Conservation (phyloP, 208 protist species). For the Acanthamoeba castellanii region DNA sequence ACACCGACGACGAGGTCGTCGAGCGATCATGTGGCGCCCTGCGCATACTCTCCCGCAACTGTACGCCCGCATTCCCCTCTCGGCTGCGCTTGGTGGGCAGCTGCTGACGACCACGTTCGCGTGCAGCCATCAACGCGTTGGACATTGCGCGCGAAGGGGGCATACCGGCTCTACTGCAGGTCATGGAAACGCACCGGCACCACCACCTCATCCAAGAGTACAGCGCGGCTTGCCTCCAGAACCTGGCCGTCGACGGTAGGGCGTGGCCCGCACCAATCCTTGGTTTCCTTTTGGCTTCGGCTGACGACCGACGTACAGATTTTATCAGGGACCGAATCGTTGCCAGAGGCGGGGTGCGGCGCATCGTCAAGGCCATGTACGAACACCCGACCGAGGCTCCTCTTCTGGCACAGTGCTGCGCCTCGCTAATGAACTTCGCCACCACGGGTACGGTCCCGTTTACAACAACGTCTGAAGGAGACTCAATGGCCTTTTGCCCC, state of each 20-base stretch:
- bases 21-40: not conserved
- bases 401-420: not conserved
- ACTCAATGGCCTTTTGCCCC: not conserved
- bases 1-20: conserved; percentile 35
- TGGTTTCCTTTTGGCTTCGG: too few species aligned
- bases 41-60: not conserved
- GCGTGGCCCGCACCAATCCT: not conserved
- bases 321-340: conserved; percentile 34
- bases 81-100: not conserved
- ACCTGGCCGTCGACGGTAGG: conserved; percentile 23
- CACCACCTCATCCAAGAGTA: conserved; percentile 54
- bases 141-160: conserved; percentile 18
- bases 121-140: conserved; percentile 25
- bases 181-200: conserved; percentile 26
- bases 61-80: not conserved
- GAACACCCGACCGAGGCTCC: not conserved
- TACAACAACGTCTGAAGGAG: not conserved
- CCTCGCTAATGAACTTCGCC: conserved; percentile 51
- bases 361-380: conserved; percentile 41
- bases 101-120: too few species aligned
- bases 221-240: conserved; percentile 33
- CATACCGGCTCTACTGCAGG: conserved; percentile 16
- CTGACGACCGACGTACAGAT: not conserved
- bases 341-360: conserved; percentile 8
- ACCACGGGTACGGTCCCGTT: not conserved